Conservation (phyloP, 1,284 basidiomycete species). For the Vanrija humicola region DNA sequence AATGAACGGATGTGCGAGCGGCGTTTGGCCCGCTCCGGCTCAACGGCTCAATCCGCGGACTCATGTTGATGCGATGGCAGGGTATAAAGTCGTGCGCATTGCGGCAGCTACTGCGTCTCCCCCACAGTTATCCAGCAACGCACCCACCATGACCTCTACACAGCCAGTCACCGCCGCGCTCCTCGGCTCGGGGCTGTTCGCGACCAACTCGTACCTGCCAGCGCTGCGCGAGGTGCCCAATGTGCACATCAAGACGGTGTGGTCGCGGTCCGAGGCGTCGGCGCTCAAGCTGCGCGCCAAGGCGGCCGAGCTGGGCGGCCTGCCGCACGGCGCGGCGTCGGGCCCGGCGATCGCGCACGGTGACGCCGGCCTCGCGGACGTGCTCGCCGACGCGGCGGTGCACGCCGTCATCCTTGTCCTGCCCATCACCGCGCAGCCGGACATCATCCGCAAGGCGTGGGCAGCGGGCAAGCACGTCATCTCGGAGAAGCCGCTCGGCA, state of each 20-base stretch:
- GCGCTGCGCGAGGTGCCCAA: constrained; percentile 58
- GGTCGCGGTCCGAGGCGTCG: constrained; percentile 69
- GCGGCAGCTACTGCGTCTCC: background rate
- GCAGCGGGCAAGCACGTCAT: constrained; percentile 76
- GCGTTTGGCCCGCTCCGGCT: no score
- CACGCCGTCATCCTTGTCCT: constrained; percentile 68
- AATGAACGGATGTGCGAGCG: no score
- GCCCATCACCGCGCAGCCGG: constrained; percentile 70
- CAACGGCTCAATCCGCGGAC: no score
- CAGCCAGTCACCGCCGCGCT: constrained; percentile 32
- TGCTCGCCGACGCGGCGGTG: constrained; percentile 65
- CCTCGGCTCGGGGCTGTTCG: constrained; percentile 44
- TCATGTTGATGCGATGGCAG: no score
- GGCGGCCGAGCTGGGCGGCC: constrained; percentile 28
- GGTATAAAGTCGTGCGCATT: no score
- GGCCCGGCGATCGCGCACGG: constrained; percentile 53
- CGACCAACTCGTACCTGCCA: constrained; percentile 61
- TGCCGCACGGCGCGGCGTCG: constrained; percentile 17
- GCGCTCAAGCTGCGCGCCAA: constrained; percentile 53
- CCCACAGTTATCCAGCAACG: background rate
- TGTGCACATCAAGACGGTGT: constrained; percentile 61
- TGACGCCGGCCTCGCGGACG: constrained; percentile 58
- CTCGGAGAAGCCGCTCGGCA: constrained; percentile 72
- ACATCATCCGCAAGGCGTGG: constrained; percentile 57
- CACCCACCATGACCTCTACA: background rate